Evolutionary conservation across 495 filamentous ascomycete genomes (phyloP).

Genomic region (Lasiosphaeriaceae sp.): DNA sequence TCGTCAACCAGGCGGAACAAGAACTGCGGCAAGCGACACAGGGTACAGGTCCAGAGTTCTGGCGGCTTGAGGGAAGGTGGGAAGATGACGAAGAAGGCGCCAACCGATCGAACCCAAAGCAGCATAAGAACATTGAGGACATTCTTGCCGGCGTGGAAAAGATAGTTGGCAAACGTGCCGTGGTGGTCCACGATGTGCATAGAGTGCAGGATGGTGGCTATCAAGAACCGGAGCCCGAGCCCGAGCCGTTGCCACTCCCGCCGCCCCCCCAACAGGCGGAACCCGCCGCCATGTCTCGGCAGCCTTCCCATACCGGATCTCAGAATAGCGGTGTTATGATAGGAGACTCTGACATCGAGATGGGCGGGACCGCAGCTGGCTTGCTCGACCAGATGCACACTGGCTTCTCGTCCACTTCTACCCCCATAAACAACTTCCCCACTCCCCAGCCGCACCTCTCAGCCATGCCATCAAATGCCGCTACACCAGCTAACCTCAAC

Average conservation of each 20-base stretch:
- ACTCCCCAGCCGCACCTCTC: conserved; percentile 43
- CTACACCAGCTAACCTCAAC: conserved; percentile 42
- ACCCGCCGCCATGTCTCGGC: conserved; percentile 35
- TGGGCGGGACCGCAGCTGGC: conserved; percentile 60
- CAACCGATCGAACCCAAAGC: conserved; percentile 38
- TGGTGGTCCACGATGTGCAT: conserved; percentile 56
- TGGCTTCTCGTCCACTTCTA: conserved; percentile 50
- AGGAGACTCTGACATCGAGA: conserved; percentile 59
- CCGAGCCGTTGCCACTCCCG: conserved; percentile 11
- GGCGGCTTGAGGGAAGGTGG: conserved; percentile 60
- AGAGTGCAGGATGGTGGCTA: conserved; percentile 69
- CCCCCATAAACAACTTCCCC: conserved; percentile 43
- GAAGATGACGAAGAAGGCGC: conserved; percentile 50
- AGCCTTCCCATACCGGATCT: conserved; percentile 45
- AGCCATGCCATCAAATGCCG: conserved; percentile 38
- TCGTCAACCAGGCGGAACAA: conserved; percentile 62
- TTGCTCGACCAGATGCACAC: conserved; percentile 62
- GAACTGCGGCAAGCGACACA: conserved; percentile 54
- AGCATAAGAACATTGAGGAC: conserved; percentile 56
- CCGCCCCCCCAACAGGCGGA: not conserved
- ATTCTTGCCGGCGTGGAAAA: conserved; percentile 56
- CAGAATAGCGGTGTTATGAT: conserved; percentile 49
- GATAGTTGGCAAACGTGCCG: conserved; percentile 52
- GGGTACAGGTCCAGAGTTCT: conserved; percentile 55
- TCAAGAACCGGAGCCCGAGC: conserved; percentile 51